Evolutionary conservation across 495 filamentous ascomycete species (phyloP), one percentile per base, ranked within the genome.

Genomic region (Platismatia glauca): DNA sequence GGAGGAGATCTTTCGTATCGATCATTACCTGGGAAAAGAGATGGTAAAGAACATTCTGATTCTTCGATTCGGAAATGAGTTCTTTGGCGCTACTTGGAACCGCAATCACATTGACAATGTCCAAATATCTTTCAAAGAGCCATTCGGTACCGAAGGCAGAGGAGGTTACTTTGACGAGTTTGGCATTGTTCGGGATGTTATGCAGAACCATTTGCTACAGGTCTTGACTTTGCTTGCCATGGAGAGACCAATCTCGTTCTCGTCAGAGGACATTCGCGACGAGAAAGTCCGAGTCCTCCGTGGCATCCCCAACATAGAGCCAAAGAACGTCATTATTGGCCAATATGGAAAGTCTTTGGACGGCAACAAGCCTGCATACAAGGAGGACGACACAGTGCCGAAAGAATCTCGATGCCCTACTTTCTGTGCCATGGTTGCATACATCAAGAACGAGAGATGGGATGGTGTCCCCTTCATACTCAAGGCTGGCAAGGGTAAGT

Each of bases 21-120:
- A 99, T 74, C 95, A 99, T 78, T 99, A 99, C 74, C 84, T 99
- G 46, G 95, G 95, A 68, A 99, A 99, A 84, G 95, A 99, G 80
- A 99, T 99, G 95, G 95, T 99, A 61, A 99, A 99, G 84, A 99
- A 99, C 75, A 95, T 99, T 70, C 84, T 99, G 59, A 96, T 99
- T 68, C 85, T 99, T 64, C 84, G 95, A 67, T 99, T 99, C 74
- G 95, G 94, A 66, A 99, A 99, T 77, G 91, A 96, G 70, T 97
- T 99, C 82, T 95, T 99, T 69, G 91, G 92, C 61, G 95, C 95
- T 55, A 97, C 94, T 60, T 99, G 95, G 95, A 97, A 97, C 79
- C 86, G 94, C 62, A 92, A 96, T 74, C 94, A 99, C 80, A 99
- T 99, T 79, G 94, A 97, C 77, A 99, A 97, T 67, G 91, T 99